Conservation (phyloP, 225 moss, liverwort and hornwort species). For the Lunularia cruciata region DNA sequence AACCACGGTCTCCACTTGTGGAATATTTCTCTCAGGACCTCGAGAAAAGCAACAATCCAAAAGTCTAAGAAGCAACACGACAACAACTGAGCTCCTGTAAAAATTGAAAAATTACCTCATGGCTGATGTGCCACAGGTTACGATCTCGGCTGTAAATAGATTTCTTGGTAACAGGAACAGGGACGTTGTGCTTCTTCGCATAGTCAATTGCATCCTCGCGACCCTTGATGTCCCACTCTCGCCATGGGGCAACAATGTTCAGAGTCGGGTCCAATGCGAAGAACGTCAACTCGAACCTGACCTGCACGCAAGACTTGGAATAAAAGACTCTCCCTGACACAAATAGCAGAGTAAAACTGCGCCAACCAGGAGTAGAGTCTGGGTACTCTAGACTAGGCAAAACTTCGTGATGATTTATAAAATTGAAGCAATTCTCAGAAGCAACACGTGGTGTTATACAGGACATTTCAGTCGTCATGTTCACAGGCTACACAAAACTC, state of each 20-base stretch:
- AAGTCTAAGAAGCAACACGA: not conserved
- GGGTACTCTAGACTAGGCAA: no score
- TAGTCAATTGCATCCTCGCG: constrained; percentile 96
- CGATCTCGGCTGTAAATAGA: constrained; percentile 93
- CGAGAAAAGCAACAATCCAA: not conserved
- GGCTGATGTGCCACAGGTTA: constrained; percentile 93
- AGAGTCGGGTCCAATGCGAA: constrained; percentile 88
- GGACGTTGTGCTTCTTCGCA: constrained; percentile 71
- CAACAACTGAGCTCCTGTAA: not conserved
- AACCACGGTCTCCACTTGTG: no score
- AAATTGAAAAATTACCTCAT: constrained; percentile 56
- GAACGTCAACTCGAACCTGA: constrained; percentile 87
- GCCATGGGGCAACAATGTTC: constrained; percentile 93
- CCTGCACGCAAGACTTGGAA: constrained; percentile 42
- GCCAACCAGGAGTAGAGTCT: no score
- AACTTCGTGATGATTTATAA: no score
- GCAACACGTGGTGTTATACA: no score
- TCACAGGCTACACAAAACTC: no score
- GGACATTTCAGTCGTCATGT: no score
- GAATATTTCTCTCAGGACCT: not conserved
- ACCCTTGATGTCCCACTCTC: constrained; percentile 96
- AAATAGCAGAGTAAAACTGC: no score
- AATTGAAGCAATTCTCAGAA: not conserved
- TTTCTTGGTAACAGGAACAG: constrained; percentile 80
- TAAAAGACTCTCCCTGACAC: not conserved